Conservation (phyloP, 768 basidiomycete genomes). For the Udeniomyces megalosporus region DNA sequence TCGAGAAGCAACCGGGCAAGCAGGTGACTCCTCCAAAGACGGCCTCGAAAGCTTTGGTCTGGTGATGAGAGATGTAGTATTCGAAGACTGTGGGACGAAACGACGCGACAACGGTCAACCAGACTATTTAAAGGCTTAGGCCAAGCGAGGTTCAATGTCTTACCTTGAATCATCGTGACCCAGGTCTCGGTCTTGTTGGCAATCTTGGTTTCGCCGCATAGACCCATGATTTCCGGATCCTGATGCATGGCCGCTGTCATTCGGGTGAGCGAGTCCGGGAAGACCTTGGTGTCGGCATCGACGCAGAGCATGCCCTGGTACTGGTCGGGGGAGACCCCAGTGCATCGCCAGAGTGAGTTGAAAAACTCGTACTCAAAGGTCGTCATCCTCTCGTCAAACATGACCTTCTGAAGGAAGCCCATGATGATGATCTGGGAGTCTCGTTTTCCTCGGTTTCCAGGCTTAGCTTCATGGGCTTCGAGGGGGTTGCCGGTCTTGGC, state of each 20-base stretch:
- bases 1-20: conserved; percentile 90
- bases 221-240: conserved; percentile 95
- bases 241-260: conserved; percentile 95
- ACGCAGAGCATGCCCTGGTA: conserved; percentile 82
- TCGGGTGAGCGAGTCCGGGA: conserved; percentile 90
- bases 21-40: conserved; percentile 99
- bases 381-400: conserved; percentile 99
- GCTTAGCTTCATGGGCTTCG: conserved; percentile 75
- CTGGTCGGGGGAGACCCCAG: conserved; percentile 86
- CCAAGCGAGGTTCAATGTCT: conserved; percentile 25
- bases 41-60: conserved; percentile 98
- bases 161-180: conserved; percentile 99
- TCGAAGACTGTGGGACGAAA: conserved; percentile 58
- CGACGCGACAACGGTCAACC: neutral
- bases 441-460: conserved; percentile 96
- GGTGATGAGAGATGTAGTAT: conserved; percentile 98
- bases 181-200: conserved; percentile 98
- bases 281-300: conserved; percentile 60
- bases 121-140: too few species aligned
- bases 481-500: conserved; percentile 89
- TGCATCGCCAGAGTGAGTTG: conserved; percentile 90
- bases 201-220: conserved; percentile 99
- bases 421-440: conserved; percentile 96
- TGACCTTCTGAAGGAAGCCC: conserved; percentile 95
- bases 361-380: conserved; percentile 99